A percentile compares a stretch with the other conserved stretches of the same genome.
phyloP scores from a whole-genome alignment of 805 yeast species.

The Kregervanrija pseudodelftensis region DNA sequence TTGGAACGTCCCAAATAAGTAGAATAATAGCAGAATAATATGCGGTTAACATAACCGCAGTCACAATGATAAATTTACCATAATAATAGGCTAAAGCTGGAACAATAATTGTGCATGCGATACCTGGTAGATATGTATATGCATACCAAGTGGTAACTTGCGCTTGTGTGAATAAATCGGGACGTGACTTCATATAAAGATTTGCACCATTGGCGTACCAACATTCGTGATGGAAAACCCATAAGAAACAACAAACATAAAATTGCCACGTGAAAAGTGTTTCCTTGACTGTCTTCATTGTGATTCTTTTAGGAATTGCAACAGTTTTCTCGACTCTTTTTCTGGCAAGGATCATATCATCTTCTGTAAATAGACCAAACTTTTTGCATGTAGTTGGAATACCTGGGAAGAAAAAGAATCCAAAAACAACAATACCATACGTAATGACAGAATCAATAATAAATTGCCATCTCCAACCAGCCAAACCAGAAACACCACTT shows the following conservation, averaged over 20 bases:
- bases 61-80: slow-evolving; percentile 12
- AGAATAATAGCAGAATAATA: slow-evolving; percentile 10
- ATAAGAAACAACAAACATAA: slow-evolving; percentile 15
- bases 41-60: slow-evolving; percentile 2
- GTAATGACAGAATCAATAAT: slow-evolving; percentile 59
- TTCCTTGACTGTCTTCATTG: slow-evolving; percentile 34
- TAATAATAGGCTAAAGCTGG: slow-evolving; percentile 36
- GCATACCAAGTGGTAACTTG: slow-evolving; percentile 15
- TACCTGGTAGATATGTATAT: slow-evolving; percentile 10
- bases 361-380: slow-evolving; percentile 31
- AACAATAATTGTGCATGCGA: slow-evolving; percentile 19
- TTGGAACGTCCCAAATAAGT: slow-evolving; percentile 10
- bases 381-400: slow-evolving; percentile 26
- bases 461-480: slow-evolving; percentile 72
- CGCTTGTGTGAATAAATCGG: slow-evolving; percentile 7
- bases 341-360: slow-evolving; percentile 38
- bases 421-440: slow-evolving; percentile 50
- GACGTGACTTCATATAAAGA: slow-evolving; percentile 19
- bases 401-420: slow-evolving; percentile 56
- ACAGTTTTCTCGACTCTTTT: slow-evolving; percentile 33
- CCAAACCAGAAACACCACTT: slow-evolving; percentile 44
- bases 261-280: slow-evolving; percentile 37
- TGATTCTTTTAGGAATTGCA: slow-evolving; percentile 34
- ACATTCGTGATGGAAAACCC: slow-evolving; percentile 28
- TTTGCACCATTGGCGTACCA: slow-evolving; percentile 22